Base-by-base conservation (phyloP, 768 basidiomycete species). In the Tylopilus plumbeoviolaceoides region DNA sequence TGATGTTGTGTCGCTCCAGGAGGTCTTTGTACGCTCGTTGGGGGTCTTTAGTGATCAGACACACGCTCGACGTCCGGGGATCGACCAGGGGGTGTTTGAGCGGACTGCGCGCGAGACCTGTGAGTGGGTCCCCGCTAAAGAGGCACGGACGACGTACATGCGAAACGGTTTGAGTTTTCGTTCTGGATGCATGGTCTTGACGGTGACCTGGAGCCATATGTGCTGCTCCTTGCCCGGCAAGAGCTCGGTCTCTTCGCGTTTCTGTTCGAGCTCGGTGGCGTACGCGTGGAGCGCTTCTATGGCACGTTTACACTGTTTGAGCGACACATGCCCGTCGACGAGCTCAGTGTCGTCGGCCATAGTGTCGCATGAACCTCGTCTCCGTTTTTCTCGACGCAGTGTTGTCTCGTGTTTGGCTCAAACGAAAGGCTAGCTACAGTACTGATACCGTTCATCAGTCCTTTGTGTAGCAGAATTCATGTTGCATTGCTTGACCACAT, bases 21-120 rank as follows among this genome's bases (percentile, higher is more conserved):
- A 97, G 84, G 66, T 95, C 91, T 70, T 99, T 99, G 78, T 98
- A 99, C 66, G 92, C 80, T 42, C 95, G 77, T 62, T 98, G 95
- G 2, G 95, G 95, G 68, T 95, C 91, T 72, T 98, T 98, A 47
- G 89, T 89, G 70, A 99, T 87, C 47, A 99, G 77, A 70, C 95
- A 98, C 47, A 99, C 78, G 10, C 87, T 71, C 7, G 83, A 83
- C 14, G 79, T 83, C 47, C 89, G 83, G 12, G 88, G 95, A 75
- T 91, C 94, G 63, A 91, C 82, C 55, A 91, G 71, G 30, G 89
- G 89, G 65, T 97, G 79, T 36, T 80, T 82, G 42, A 99, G 77
- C 6, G 88, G 85, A 53, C 92, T 68, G 48, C 28, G 12, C 53
- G 31, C 28, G 28, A 30, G 8, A 30, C 4, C 27, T 15, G 27